Conservation (phyloP, 805 yeast species). For the Saccharomycopsis vini region DNA sequence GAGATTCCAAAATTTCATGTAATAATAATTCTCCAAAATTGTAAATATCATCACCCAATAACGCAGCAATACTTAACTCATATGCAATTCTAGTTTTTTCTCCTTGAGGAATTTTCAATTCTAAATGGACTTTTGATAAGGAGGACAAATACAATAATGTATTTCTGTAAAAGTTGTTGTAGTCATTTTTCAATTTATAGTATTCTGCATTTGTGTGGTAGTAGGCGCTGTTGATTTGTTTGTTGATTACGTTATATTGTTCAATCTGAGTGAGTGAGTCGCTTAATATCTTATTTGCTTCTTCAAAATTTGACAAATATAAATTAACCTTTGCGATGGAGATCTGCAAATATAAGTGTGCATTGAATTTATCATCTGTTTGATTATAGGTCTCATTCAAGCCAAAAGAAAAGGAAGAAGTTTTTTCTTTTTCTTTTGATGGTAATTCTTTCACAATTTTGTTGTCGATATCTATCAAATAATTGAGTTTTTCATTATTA, state of each 20-base stretch:
- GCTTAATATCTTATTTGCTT: conserved; percentile 63
- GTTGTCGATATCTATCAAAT: conserved; percentile 35
- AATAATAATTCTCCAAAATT: conserved; percentile 92
- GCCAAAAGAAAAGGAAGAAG: conserved; percentile 21
- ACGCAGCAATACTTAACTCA: conserved; percentile 77
- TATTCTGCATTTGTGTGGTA: conserved; percentile 73
- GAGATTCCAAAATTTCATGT: conserved; percentile 66
- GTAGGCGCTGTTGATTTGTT: conserved; percentile 67
- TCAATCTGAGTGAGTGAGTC: conserved; percentile 51
- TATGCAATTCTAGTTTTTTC: conserved; percentile 48
- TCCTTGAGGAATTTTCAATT: conserved; percentile 29
- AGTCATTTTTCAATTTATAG: conserved; percentile 67
- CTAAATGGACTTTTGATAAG: conserved; percentile 33
- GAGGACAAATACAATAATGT: conserved; percentile 78
- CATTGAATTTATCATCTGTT: conserved; percentile 15
- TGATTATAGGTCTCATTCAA: conserved; percentile 17
- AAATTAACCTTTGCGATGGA: conserved; percentile 72
- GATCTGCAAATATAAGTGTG: conserved; percentile 28
- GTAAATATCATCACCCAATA: conserved; percentile 85
- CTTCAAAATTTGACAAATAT: conserved; percentile 42
- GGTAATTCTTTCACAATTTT: conserved; percentile 33
- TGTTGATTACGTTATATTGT: conserved; percentile 42
- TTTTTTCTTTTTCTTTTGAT: conserved; percentile 26
- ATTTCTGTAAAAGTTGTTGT: conserved; percentile 71
- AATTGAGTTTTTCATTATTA: conserved; percentile 40